Evolutionary conservation across 345 rosid species (phyloP), one percentile per base, ranked within the genome.

Genomic region (Aegle marmelos): DNA sequence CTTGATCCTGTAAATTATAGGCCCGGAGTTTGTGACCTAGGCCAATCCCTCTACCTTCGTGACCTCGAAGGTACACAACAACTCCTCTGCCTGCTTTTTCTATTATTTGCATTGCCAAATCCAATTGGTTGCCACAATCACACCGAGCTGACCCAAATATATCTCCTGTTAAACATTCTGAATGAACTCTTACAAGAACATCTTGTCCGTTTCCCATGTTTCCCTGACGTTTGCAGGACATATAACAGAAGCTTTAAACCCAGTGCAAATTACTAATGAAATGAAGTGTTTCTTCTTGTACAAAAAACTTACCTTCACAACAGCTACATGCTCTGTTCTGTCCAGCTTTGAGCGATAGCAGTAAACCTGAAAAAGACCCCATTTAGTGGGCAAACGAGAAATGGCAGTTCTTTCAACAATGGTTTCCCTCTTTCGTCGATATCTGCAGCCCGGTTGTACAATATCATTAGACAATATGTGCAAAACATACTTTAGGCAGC

Each of bases 31-130:
- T 94, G 84, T 93, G 98, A 39, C 97, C 97, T 25, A 91, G 91
- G 45, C 97, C 97, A 4, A 94, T 94, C 57, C 97, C 98, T 86
- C 97, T 88, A 70, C 98, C 98, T 86, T 93, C 95, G 31, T 93
- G 98, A 27, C 97, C 98, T 78, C 97, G 86, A 50, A 93, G 97
- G 81, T 94, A 94, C 70, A 94, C 84, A 9, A 94, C 80, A 0
- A 81, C 97, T 30, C 98, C 98, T 83, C 90, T 79, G 17, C 97
- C 94, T 1, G 87, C 88, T 77, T 91, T 68, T 79, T 93, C 94
- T 4, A 93, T 90, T 30, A 91, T 27, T 48, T 87, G 84, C 97
- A 94, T 94, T 10, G 98, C 93, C 80, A 93, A 76, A 24, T 91
- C 91, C 77, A 94, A 81, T 8, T 94, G 98, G 62, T 88, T 87